Evolutionary conservation across 2,329 filamentous ascomycete species (phyloP).

Genomic region (Tolypocladium inflatum): DNA sequence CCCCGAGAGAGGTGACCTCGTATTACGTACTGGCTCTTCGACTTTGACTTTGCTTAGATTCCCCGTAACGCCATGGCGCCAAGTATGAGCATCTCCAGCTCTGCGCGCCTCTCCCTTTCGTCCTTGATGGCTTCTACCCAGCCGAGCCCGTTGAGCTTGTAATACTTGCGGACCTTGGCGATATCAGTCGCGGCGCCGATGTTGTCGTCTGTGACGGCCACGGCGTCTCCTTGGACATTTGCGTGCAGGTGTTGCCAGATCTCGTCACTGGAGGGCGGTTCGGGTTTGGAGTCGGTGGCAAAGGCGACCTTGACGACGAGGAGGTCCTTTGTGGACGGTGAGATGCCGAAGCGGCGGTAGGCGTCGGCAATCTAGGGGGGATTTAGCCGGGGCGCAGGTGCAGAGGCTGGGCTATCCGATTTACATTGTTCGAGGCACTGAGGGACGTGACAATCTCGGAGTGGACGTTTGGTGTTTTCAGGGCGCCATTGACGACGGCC

Average conservation of each 20-base stretch:
- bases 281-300: conserved; percentile 30
- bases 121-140: conserved; percentile 37
- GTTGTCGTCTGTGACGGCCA: conserved; percentile 53
- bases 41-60: conserved; percentile 10
- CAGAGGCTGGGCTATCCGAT: not conserved
- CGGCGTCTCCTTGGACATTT: conserved; percentile 51
- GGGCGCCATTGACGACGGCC: conserved; percentile 45
- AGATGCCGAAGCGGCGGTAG: conserved; percentile 80
- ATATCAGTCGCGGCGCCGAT: conserved; percentile 53
- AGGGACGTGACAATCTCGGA: conserved; percentile 79
- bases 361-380: conserved; percentile 70
- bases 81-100: conserved; percentile 61
- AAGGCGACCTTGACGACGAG: conserved; percentile 71
- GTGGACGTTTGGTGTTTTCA: conserved; percentile 79
- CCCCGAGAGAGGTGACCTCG: not conserved
- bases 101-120: conserved; percentile 32
- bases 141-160: conserved; percentile 64
- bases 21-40: not conserved
- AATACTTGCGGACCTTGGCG: conserved; percentile 68
- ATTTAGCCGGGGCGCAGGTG: conserved; percentile 3
- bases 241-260: conserved; percentile 50
- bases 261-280: conserved; percentile 32
- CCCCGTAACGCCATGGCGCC: conserved; percentile 60
- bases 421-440: conserved; percentile 73
- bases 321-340: conserved; percentile 59